Conservation (phyloP, 2,329 filamentous ascomycete species). For the Lecanicillium sp. region DNA sequence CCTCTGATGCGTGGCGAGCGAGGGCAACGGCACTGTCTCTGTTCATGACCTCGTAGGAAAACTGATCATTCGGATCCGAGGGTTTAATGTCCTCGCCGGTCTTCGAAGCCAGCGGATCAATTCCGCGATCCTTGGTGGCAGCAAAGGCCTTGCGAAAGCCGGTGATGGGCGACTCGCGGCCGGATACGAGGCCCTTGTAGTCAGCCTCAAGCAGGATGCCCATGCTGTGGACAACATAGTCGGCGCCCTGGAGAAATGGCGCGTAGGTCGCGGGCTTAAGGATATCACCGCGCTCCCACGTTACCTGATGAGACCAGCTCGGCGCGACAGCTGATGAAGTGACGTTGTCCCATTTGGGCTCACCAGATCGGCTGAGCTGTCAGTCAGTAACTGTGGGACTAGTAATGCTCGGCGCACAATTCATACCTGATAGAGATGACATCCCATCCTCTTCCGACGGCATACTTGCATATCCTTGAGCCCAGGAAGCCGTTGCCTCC, state of each 20-base stretch:
- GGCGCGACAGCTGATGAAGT: slow-evolving; percentile 66
- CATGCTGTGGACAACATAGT: slow-evolving; percentile 90
- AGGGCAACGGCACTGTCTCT: slow-evolving; percentile 79
- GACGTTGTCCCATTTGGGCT: slow-evolving; percentile 77
- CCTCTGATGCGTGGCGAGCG: slow-evolving; percentile 65
- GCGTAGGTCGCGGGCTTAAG: slow-evolving; percentile 76
- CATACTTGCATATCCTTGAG: slow-evolving; percentile 83
- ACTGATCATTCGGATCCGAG: slow-evolving; percentile 62
- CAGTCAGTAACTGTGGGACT: not conserved
- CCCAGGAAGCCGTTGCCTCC: slow-evolving; percentile 92
- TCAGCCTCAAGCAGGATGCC: slow-evolving; percentile 95
- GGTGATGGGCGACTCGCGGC: slow-evolving; percentile 72
- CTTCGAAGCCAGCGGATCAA: slow-evolving; percentile 62
- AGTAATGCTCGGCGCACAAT: not conserved
- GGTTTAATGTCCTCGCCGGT: slow-evolving; percentile 56
- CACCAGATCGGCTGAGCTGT: slow-evolving; percentile 69
- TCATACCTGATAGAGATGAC: slow-evolving; percentile 84
- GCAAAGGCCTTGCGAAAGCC: slow-evolving; percentile 77
- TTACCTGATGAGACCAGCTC: slow-evolving; percentile 73
- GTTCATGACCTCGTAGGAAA: slow-evolving; percentile 98
- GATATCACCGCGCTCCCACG: slow-evolving; percentile 85
- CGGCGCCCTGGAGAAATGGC: slow-evolving; percentile 66
- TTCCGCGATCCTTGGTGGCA: slow-evolving; percentile 54
- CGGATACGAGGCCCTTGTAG: slow-evolving; percentile 88
- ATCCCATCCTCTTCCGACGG: slow-evolving; percentile 78